Base-by-base conservation (phyloP, 139 green algal genomes). In the Ostreobium quekettii region DNA sequence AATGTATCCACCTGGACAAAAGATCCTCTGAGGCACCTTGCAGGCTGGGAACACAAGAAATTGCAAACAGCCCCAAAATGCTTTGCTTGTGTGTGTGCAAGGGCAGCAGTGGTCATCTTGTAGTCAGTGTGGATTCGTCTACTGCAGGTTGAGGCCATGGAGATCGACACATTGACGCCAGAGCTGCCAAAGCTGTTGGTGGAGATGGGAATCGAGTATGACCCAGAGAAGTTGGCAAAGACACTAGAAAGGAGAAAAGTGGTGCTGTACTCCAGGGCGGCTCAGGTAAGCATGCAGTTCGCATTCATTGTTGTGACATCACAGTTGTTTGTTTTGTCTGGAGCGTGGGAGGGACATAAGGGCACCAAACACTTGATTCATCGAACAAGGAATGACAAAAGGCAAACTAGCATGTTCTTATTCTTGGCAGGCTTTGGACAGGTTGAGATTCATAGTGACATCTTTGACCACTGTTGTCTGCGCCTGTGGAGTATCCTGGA, bases 171-270 rank as follows among this genome's bases (percentile, higher is more conserved):
- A 0, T 64, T 93, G 28, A 82, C 80, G 0, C 82, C 80, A 0
- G 90, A 94, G 22, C 74, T 96, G 72, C 82, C 87, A 0, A 22
- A 63, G 37, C 70, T 93, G 59, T 77, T 95, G 37, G 22, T 58
- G 5, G 86, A 96, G 66, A 86, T 93, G 76, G 89, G 86, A 26
- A 48, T 88, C 4, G 66, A 66, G 3, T 96, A 96, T 56, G 76
- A 96, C 58, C 89, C 89, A 3, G 82, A 92, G 36, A 57, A 74
- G 2, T 80, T 96, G 32, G 80, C 81, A 1, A 60, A 61, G 2
- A 72, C 70, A 32, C 72, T 89, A 15, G 38, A 30, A 36, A 78
- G 66, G 30, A 71, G 79, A 3, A 79, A 77, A 66, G 67, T 74
- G 8, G 74, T 90, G 62, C 78, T 95, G 22, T 75, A 75, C 29